A percentile compares a stretch with the other conserved stretches of the same genome.
Conservation (phyloP, 345 rosid genomes). For the Populus ilicifolia region DNA sequence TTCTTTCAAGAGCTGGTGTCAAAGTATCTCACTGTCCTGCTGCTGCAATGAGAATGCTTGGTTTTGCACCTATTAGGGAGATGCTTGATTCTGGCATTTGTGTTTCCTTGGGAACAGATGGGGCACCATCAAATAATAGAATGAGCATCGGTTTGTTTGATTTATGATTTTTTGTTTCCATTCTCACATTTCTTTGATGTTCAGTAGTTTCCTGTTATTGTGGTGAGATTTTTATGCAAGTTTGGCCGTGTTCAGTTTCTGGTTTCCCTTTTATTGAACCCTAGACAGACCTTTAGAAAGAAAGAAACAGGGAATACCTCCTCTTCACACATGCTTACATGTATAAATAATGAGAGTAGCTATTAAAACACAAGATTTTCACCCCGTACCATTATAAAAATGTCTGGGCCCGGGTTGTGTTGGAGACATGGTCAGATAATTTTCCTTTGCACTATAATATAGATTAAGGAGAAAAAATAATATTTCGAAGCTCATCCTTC, state of each 20-base stretch:
- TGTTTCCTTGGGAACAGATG: slow-evolving; percentile 79
- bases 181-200: neutral
- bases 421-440: too few species aligned
- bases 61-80: slow-evolving; percentile 60
- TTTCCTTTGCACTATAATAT: too few species aligned
- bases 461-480: neutral
- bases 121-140: slow-evolving; percentile 76
- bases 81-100: slow-evolving; percentile 59
- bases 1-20: slow-evolving; percentile 55
- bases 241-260: neutral
- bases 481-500: neutral
- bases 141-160: slow-evolving; percentile 63
- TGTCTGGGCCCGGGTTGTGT: too few species aligned
- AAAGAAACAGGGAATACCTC: too few species aligned
- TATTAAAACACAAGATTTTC: neutral
- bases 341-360: neutral
- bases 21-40: slow-evolving; percentile 78
- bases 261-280: slow-evolving; percentile 1
- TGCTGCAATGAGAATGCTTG: slow-evolving; percentile 76
- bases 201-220: neutral
- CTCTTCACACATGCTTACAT: neutral
- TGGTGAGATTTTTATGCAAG: neutral
- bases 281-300: neutral
- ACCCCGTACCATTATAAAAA: too few species aligned
- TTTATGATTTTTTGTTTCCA: slow-evolving; percentile 9